Evolutionary conservation across 345 rosid genomes (phyloP).

Genomic region (Dipteronia sinensis): DNA sequence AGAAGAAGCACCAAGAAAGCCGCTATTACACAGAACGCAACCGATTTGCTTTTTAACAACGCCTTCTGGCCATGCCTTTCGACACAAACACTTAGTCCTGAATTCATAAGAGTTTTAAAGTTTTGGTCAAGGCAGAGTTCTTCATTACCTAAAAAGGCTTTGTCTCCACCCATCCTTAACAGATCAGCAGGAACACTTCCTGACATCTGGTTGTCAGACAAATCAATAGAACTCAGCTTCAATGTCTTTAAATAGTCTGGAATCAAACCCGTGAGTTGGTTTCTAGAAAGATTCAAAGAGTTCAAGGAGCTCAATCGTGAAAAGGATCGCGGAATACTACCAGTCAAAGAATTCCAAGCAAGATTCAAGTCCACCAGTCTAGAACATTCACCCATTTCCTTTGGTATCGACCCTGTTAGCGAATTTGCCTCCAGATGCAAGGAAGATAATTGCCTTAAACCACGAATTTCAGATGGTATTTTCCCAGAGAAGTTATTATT

Average conservation of each 20-base stretch:
- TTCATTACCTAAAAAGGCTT: constrained; percentile 59
- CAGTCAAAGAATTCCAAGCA: constrained; percentile 62
- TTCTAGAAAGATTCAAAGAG: constrained; percentile 76
- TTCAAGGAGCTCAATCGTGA: constrained; percentile 57
- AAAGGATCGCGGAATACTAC: constrained; percentile 52
- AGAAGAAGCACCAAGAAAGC: constrained; percentile 41
- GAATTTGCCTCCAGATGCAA: constrained; percentile 74
- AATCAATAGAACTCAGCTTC: constrained; percentile 80
- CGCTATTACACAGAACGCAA: constrained; percentile 49
- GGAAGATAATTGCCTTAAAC: constrained; percentile 56
- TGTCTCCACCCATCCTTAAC: constrained; percentile 59
- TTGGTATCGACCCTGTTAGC: constrained; percentile 61
- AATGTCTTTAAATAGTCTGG: constrained; percentile 54
- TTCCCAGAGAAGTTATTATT: constrained; percentile 62
- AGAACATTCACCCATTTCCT: constrained; percentile 46
- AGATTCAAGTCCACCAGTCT: constrained; percentile 76
- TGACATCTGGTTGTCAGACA: constrained; percentile 62
- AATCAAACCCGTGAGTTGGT: constrained; percentile 59
- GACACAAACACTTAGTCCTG: constrained; percentile 44
- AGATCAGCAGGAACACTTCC: constrained; percentile 70
- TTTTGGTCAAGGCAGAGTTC: constrained; percentile 58
- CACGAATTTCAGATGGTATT: constrained; percentile 58
- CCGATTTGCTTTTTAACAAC: constrained; percentile 30
- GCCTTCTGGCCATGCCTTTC: constrained; percentile 30
- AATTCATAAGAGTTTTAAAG: constrained; percentile 22